A percentile compares a stretch with the other conserved stretches of the same genome.
Evolutionary conservation across 495 filamentous ascomycete species (phyloP).

Genomic region (Aspergillus baeticus): DNA sequence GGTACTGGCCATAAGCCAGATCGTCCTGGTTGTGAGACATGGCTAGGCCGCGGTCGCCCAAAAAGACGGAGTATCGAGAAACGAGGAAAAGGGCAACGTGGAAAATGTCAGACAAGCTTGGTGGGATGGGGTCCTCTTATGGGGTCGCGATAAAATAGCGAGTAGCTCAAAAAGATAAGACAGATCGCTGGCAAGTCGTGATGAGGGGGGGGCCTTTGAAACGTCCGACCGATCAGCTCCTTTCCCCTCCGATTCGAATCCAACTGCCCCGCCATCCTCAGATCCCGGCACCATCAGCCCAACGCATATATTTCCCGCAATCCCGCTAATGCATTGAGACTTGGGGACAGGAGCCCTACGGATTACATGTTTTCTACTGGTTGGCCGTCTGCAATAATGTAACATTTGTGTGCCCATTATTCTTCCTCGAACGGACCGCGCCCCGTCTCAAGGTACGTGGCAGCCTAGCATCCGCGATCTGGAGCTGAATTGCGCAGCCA

Average conservation of each 20-base stretch:
- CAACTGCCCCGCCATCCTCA: constrained; percentile 8
- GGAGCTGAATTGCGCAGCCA: constrained; percentile 11
- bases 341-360: background rate
- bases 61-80: background rate
- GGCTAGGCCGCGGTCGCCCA: background rate
- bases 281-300: constrained; percentile 5
- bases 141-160: background rate
- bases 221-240: background rate
- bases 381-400: background rate
- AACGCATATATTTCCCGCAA: background rate
- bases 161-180: background rate
- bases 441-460: background rate
- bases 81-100: constrained; percentile 9
- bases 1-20: constrained; percentile 58
- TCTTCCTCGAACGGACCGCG: background rate
- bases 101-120: constrained; percentile 2
- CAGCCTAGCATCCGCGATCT: constrained; percentile 3
- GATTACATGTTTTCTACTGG: background rate
- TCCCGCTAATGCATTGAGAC: background rate
- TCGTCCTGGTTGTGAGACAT: constrained; percentile 50
- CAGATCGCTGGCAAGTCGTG: background rate
- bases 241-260: background rate
- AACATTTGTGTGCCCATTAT: background rate
- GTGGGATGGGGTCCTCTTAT: constrained; percentile 3
- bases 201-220: background rate